A percentile compares a stretch with the other conserved stretches of the same genome.
These are phyloP conservation scores for Cyberlindnera saturnus DNA, from an alignment of 805 yeast genomes.

Conservation along the genomic window DNA sequence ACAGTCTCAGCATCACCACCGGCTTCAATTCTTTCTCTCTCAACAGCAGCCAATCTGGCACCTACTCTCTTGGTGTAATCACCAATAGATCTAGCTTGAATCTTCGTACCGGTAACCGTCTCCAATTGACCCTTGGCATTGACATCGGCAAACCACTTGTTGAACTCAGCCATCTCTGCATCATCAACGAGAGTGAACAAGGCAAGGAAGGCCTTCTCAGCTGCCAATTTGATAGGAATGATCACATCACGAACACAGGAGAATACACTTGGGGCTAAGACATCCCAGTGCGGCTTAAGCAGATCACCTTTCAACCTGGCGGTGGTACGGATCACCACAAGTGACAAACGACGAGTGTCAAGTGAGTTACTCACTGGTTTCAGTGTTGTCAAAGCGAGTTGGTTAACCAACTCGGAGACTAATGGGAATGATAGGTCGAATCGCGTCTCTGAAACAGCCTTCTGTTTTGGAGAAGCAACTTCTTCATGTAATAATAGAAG, in stretches of 20 bases:
- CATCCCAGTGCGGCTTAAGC: conserved; percentile 47
- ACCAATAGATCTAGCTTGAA: conserved; percentile 68
- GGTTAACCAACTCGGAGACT: conserved; percentile 37
- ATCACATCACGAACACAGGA: conserved; percentile 79
- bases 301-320: conserved; percentile 54
- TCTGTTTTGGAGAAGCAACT: conserved; percentile 29
- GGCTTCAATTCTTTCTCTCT: conserved; percentile 79
- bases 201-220: conserved; percentile 81
- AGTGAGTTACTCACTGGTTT: conserved; percentile 54
- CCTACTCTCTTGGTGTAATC: conserved; percentile 92
- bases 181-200: conserved; percentile 71
- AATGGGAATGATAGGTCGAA: conserved; percentile 40
- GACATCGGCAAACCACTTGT: conserved; percentile 52
- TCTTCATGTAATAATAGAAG: conserved; percentile 49
- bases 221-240: conserved; percentile 89
- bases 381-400: conserved; percentile 43
- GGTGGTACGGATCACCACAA: conserved; percentile 71
- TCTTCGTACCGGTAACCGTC: conserved; percentile 38
- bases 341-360: conserved; percentile 74
- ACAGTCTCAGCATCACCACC: conserved; percentile 88
- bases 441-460: conserved; percentile 21
- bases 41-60: conserved; percentile 76
- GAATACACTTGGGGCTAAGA: conserved; percentile 68
- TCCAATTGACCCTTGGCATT: conserved; percentile 31
- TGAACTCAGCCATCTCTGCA: conserved; percentile 44